Conservation (phyloP, 805 yeast genomes). For the Ogataea pini region DNA sequence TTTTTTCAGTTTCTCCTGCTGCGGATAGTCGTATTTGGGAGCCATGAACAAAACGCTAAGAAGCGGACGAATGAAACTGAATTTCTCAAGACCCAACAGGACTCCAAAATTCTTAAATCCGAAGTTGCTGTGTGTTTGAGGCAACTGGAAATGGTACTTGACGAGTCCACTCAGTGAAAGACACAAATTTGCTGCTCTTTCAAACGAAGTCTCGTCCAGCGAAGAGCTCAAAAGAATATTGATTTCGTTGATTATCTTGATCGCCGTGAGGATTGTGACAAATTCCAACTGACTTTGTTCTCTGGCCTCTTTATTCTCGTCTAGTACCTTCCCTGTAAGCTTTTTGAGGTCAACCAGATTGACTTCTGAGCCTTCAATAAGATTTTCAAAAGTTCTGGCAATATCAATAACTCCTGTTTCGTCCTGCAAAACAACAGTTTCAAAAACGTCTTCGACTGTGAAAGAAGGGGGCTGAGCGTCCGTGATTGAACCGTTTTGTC, state of each 20-base stretch:
- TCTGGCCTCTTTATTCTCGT: slow-evolving; percentile 6
- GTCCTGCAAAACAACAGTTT: slow-evolving; percentile 9
- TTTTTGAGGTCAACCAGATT: slow-evolving; percentile 7
- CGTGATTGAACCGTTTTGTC: not conserved
- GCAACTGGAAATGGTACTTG: slow-evolving; percentile 32
- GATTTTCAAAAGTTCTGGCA: slow-evolving; percentile 9
- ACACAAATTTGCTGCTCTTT: slow-evolving; percentile 17
- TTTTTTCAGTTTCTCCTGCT: slow-evolving; percentile 25
- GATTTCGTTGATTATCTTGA: slow-evolving; percentile 20
- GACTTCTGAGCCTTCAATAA: slow-evolving; percentile 11
- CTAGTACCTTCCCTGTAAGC: slow-evolving; percentile 2
- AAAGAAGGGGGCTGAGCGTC: not conserved
- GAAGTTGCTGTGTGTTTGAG: slow-evolving; percentile 24
- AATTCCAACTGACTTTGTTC: slow-evolving; percentile 27
- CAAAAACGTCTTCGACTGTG: slow-evolving; percentile 14
- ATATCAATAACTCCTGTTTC: slow-evolving; percentile 9
- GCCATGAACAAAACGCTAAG: slow-evolving; percentile 14
- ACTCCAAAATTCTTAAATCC: slow-evolving; percentile 31
- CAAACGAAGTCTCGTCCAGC: slow-evolving; percentile 15
- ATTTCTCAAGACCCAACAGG: slow-evolving; percentile 16
- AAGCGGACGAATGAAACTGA: slow-evolving; percentile 16
- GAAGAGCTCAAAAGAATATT: slow-evolving; percentile 12
- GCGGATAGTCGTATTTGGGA: slow-evolving; percentile 18
- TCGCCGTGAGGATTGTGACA: slow-evolving; percentile 28
- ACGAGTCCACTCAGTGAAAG: slow-evolving; percentile 22